These are phyloP conservation scores for Neurospora discreta DNA, from an alignment of 495 filamentous ascomycete genomes.

Conservation along the genomic window DNA sequence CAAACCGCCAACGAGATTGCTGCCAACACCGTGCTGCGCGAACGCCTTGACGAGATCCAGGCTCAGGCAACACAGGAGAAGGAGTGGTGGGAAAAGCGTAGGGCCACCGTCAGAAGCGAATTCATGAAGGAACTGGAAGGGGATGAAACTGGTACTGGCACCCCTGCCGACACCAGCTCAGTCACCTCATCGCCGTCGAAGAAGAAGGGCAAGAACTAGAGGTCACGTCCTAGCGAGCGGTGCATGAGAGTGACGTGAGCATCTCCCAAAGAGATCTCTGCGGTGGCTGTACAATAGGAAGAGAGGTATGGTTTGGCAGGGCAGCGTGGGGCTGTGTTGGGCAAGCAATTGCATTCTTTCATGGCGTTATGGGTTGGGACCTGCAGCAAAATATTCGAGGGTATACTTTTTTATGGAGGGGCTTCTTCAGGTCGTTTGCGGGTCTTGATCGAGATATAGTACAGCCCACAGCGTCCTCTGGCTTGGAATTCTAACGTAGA, in stretches of 20 bases:
- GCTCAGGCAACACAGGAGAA: constrained; percentile 58
- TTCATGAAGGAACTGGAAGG: constrained; percentile 79
- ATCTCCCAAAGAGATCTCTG: neutral
- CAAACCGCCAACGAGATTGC: constrained; percentile 81
- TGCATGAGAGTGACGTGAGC: neutral
- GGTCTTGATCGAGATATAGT: neutral
- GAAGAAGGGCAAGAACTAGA: constrained; percentile 71
- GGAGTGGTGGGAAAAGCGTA: constrained; percentile 83
- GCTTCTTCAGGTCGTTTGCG: constrained; percentile 1
- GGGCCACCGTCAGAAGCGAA: constrained; percentile 54
- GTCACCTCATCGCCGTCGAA: constrained; percentile 29
- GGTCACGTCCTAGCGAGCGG: neutral
- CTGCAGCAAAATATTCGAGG: constrained; percentile 3
- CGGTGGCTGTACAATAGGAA: constrained; percentile 11
- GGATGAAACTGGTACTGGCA: constrained; percentile 12
- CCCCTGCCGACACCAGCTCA: neutral
- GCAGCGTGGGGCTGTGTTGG: neutral
- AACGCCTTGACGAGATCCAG: constrained; percentile 70
- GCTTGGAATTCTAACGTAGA: neutral
- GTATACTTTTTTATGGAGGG: neutral
- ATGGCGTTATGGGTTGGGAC: constrained; percentile 20
- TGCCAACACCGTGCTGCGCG: constrained; percentile 61
- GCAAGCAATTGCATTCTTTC: constrained; percentile 12
- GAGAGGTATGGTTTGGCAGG: neutral
- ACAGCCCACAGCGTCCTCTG: neutral